Evolutionary conservation across 768 basidiomycete species (phyloP), one percentile per base, ranked within the genome.

Genomic region (Sarcodon sp.): DNA sequence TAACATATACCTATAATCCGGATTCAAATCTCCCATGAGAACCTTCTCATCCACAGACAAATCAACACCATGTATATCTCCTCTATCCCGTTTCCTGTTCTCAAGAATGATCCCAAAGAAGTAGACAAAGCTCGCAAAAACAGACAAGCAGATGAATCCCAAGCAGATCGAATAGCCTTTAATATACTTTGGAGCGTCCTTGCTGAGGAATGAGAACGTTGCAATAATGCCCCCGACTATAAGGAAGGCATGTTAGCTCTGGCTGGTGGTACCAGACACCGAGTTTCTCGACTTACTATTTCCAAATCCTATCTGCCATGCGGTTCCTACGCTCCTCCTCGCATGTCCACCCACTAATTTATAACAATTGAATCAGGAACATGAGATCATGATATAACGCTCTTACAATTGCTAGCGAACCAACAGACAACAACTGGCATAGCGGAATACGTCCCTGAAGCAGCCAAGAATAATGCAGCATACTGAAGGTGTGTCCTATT

Each of bases 221-320:
- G 60, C 55, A 50, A 61, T 56, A 54, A 61, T 58, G 18, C 58
- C 60, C 38, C 60, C 60, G 46, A 59, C 58, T 58, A 36, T 9
- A 3, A 27, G 21, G 21, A 27, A 27, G n/a, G 45, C 33, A 33
- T 10, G 35, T 36, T 16, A 50, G 34, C 2, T 6, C 31, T 9
- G 8, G 10, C 45, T 4, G 21, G 4, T 27, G 21, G 21, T 27
- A 27, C 21, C 21, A 27, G 21, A 27, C 4, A 27, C 21, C 21
- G 4, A 27, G 21, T 27, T 27, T 27, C 21, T 16, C 7, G 11
- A 57, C 56, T 21, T 38, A 59, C 58, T 54, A 48, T 61, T 61
- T 2, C 58, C 60, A 49, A 61, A 61, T 8, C 60, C 60, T 31
- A 61, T 50, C 35, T 61, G 60, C 51, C 51, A 61, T 12, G 55